Conservation (phyloP, 73 alveolate genomes). For the Stentor coeruleus region DNA sequence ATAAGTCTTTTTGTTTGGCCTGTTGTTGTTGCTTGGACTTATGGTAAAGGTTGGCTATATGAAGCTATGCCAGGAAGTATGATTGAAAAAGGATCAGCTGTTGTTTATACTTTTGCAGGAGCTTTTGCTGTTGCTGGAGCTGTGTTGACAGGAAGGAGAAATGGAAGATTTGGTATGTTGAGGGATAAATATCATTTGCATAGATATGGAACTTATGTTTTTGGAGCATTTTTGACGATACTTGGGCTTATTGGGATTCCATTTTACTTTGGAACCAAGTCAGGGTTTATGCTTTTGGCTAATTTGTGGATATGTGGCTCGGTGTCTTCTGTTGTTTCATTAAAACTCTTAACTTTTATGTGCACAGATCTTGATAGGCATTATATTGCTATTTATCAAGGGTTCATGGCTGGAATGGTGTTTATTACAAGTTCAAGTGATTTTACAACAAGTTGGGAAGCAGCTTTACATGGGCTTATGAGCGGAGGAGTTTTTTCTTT, state of each 20-base stretch:
- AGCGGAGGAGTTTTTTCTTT: not conserved
- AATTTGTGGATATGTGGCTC: conserved; percentile 16
- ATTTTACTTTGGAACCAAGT: too few species aligned
- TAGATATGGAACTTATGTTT: not conserved
- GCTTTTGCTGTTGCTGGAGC: conserved; percentile 8
- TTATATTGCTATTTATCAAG: conserved; percentile 23
- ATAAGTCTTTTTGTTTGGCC: conserved; percentile 14
- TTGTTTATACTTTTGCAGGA: not conserved
- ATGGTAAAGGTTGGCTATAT: conserved; percentile 16
- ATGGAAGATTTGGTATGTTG: not conserved
- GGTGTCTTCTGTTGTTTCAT: not conserved
- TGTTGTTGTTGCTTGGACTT: conserved; percentile 13
- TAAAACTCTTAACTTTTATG: not conserved
- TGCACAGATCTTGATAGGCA: not conserved
- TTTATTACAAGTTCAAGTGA: not conserved
- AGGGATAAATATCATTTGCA: not conserved
- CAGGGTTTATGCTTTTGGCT: not conserved
- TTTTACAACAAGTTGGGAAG: not conserved
- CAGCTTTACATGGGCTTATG: not conserved
- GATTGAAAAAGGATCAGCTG: not conserved
- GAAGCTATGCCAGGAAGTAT: not conserved
- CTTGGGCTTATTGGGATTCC: not conserved
- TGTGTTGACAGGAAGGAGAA: conserved; percentile 18
- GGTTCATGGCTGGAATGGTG: conserved; percentile 18
- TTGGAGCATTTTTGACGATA: not conserved